Conservation (phyloP, 2,329 filamentous ascomycete species). For the Trichoderma arundinaceum region DNA sequence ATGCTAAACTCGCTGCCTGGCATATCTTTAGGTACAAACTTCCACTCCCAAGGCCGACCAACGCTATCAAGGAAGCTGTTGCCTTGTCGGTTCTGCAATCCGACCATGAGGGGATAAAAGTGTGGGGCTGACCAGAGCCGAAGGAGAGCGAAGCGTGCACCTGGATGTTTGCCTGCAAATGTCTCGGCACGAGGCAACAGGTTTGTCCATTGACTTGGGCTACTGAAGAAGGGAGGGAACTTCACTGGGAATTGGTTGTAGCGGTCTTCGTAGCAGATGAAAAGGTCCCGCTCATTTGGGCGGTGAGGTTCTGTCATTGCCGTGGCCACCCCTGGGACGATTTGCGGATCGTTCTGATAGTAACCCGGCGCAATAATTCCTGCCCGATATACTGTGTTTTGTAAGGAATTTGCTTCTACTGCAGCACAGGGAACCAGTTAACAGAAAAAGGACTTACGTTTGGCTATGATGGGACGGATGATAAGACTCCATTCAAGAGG, state of each 20-base stretch:
- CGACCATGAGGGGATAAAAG: slow-evolving; percentile 42
- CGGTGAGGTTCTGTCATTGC: slow-evolving; percentile 39
- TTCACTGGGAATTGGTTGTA: slow-evolving; percentile 31
- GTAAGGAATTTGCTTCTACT: slow-evolving; percentile 25
- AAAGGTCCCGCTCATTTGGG: slow-evolving; percentile 38
- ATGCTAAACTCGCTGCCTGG: slow-evolving; percentile 38
- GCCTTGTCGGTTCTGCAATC: slow-evolving; percentile 32
- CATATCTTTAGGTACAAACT: slow-evolving; percentile 42
- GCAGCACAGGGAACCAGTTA: too few relatives aligned
- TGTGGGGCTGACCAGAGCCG: slow-evolving; percentile 41
- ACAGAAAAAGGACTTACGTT: slow-evolving; percentile 25
- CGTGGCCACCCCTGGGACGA: slow-evolving; percentile 36
- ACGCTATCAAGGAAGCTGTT: slow-evolving; percentile 39
- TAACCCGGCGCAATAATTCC: slow-evolving; percentile 38
- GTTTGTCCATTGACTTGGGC: slow-evolving; percentile 36
- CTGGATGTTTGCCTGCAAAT: slow-evolving; percentile 30
- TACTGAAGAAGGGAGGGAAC: slow-evolving; percentile 31
- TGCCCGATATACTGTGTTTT: slow-evolving; percentile 37
- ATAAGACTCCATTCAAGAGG: slow-evolving; percentile 41
- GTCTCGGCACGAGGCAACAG: slow-evolving; percentile 34
- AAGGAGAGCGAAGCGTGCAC: slow-evolving; percentile 39
- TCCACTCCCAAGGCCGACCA: slow-evolving; percentile 39
- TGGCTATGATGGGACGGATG: slow-evolving; percentile 38
- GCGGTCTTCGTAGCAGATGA: slow-evolving; percentile 40
- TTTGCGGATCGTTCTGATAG: slow-evolving; percentile 33